A percentile compares a stretch with the other conserved stretches of the same genome.
phyloP scores from a whole-genome alignment of 768 basidiomycete genomes.

The Mycena vulgaris region DNA sequence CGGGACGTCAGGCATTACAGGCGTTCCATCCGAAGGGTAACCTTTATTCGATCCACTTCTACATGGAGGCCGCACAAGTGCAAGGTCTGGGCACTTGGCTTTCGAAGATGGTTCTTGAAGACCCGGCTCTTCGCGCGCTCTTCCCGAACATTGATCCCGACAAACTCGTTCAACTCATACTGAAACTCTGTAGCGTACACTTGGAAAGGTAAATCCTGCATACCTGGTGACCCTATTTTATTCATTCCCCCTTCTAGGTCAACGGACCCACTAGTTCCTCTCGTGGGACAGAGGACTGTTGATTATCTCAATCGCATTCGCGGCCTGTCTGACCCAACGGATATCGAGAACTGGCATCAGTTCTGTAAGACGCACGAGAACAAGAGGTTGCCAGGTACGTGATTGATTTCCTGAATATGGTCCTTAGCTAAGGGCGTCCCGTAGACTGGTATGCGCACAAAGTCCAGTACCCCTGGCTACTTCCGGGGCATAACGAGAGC shows the following conservation, averaged over 20 bases:
- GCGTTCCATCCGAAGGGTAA: conserved; percentile 15
- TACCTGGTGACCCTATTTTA: background rate
- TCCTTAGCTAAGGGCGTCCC: background rate
- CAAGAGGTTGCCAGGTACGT: background rate
- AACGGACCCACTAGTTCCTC: background rate
- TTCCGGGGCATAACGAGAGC: conserved; percentile 2
- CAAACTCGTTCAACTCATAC: background rate
- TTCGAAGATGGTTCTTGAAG: background rate
- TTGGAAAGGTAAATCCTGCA: background rate
- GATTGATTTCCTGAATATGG: background rate
- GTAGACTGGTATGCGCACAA: conserved; percentile 11
- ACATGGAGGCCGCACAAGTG: conserved; percentile 25
- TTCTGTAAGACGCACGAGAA: conserved; percentile 9
- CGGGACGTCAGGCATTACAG: too few relatives aligned
- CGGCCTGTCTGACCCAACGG: background rate
- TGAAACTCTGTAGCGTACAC: conserved; percentile 6
- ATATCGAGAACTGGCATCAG: conserved; percentile 2
- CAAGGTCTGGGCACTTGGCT: conserved; percentile 3
- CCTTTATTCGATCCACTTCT: background rate
- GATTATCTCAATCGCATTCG: background rate
- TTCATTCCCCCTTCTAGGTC: background rate
- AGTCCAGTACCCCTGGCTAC: background rate
- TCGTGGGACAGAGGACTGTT: background rate
- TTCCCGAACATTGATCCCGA: background rate
- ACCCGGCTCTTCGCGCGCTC: background rate